Evolutionary conservation across 2,329 filamentous ascomycete genomes (phyloP).

Genomic region (Thielaviopsis euricoi): DNA sequence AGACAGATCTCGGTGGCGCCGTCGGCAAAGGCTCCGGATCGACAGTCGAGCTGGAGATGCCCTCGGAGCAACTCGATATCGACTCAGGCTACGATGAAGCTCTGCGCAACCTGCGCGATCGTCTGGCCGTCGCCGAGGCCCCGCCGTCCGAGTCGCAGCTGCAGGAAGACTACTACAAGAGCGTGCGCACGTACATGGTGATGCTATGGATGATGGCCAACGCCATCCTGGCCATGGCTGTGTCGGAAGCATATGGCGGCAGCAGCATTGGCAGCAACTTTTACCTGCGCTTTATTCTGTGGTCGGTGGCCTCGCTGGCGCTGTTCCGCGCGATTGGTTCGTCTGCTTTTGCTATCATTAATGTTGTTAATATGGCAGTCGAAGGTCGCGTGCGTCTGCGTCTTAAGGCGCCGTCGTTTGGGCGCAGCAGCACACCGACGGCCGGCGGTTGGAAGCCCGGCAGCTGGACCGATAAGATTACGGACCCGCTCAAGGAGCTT

Average conservation of each 20-base stretch:
- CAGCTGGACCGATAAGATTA: conserved; percentile 8
- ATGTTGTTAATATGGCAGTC: conserved; percentile 66
- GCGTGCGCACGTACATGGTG: conserved; percentile 95
- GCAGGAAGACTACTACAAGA: conserved; percentile 98
- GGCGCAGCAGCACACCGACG: neutral
- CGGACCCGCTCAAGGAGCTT: conserved; percentile 10
- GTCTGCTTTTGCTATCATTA: conserved; percentile 68
- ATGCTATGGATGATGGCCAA: conserved; percentile 88
- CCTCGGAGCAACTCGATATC: conserved; percentile 92
- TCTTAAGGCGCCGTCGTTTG: conserved; percentile 29
- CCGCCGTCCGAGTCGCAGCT: conserved; percentile 57
- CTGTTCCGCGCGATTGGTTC: conserved; percentile 76
- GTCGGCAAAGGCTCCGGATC: conserved; percentile 50
- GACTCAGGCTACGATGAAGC: conserved; percentile 96
- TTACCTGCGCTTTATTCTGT: conserved; percentile 86
- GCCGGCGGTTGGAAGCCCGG: conserved; percentile 11
- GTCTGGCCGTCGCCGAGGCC: conserved; percentile 59
- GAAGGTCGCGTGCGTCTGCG: conserved; percentile 60
- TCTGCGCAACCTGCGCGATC: conserved; percentile 83
- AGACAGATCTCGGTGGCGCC: conserved; percentile 81
- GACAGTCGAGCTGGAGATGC: conserved; percentile 92
- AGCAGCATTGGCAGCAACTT: conserved; percentile 62
- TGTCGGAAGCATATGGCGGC: conserved; percentile 68
- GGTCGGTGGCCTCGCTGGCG: conserved; percentile 73
- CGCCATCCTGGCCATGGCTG: conserved; percentile 80